Percentiles rank a stretch among this genome's conserved stretches.
Evolutionary conservation across 352 stramenopile species (phyloP).

Genomic region (Albugo candida): DNA sequence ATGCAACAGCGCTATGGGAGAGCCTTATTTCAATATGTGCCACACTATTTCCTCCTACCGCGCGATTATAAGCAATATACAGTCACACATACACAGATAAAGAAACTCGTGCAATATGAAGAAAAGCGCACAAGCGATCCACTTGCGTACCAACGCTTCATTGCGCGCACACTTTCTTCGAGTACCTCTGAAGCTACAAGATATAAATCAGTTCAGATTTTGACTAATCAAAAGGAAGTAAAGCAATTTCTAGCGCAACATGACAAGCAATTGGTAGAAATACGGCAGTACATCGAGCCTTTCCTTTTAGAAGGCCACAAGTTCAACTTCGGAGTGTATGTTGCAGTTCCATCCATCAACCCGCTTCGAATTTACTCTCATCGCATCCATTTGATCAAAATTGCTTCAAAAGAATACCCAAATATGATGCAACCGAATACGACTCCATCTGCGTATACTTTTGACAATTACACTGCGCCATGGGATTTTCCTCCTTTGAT

Average conservation of each 20-base stretch:
- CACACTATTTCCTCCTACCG: constrained; percentile 34
- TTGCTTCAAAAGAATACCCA: constrained; percentile 47
- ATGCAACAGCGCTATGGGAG: constrained; percentile 30
- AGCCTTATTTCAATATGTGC: constrained; percentile 52
- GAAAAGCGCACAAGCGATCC: constrained; percentile 25
- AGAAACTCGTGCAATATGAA: constrained; percentile 33
- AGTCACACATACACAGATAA: constrained; percentile 19
- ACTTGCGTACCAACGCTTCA: constrained; percentile 39
- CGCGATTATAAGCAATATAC: constrained; percentile 24
- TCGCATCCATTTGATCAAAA: constrained; percentile 43
- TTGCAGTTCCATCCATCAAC: constrained; percentile 60
- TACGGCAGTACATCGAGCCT: constrained; percentile 42
- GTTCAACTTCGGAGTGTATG: constrained; percentile 78
- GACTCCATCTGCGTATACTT: constrained; percentile 31
- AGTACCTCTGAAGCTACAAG: constrained; percentile 14
- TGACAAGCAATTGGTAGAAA: too few relatives aligned
- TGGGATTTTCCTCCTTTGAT: constrained; percentile 57
- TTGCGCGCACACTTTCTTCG: constrained; percentile 22
- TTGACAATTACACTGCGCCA: constrained; percentile 27
- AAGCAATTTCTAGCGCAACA: too few relatives aligned
- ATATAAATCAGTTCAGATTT: too few relatives aligned
- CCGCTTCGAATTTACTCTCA: constrained; percentile 75
- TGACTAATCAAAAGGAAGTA: too few relatives aligned
- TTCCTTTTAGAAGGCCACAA: constrained; percentile 75
- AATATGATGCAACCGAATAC: constrained; percentile 15